Base-by-base conservation (phyloP, 176 grass and related monocot genomes). In the Calamus simplicifolius region DNA sequence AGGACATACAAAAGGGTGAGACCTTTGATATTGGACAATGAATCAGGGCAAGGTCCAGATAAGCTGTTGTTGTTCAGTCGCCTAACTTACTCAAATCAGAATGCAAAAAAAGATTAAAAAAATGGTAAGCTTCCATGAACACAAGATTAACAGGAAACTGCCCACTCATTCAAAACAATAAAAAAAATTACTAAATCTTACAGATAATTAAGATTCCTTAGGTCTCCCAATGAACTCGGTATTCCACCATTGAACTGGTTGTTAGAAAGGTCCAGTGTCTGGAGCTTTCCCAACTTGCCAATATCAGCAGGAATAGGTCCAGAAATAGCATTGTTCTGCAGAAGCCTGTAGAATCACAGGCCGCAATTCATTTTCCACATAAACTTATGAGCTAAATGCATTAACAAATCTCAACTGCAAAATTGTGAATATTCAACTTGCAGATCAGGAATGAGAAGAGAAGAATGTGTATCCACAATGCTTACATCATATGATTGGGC, bases 41-140 rank as follows among this genome's bases (percentile, higher is more conserved):
- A 74, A 71, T 86, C 73, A 19, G 90, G 90, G 71, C 80, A 80
- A 16, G 29, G 14, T 73, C 89, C 89, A 25, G 81, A 89, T 52
- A 95, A 80, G 19, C 66, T 82, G 79, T 97, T 97, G 75, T 95
- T 85, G 69, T 76, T 89, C 64, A 95, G 52, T 64, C 61, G 67
- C 81, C 89, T 95, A 71, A 13, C 29, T 43, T 43, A 43, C 35
- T 43, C 35, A 43, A 43, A 43, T 43, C 35, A 43, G 35, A 58
- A 38, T 29, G 69, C 31, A 57, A 57, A 56, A 19, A 62, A 48
- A 48, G 35, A 30, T 14, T 29, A 43, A 43, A 43, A 38, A 43
- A 43, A 0, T 1, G 8, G 35, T 43, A 43, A 43, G 35, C 35
- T 43, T 43, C 35, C 35, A 43, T 43, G 35, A 12, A 43, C 35